Percentiles rank a stretch among this genome's conserved stretches.
phyloP scores from a whole-genome alignment of 2,329 filamentous ascomycete genomes.

The Epichloe sp. region DNA sequence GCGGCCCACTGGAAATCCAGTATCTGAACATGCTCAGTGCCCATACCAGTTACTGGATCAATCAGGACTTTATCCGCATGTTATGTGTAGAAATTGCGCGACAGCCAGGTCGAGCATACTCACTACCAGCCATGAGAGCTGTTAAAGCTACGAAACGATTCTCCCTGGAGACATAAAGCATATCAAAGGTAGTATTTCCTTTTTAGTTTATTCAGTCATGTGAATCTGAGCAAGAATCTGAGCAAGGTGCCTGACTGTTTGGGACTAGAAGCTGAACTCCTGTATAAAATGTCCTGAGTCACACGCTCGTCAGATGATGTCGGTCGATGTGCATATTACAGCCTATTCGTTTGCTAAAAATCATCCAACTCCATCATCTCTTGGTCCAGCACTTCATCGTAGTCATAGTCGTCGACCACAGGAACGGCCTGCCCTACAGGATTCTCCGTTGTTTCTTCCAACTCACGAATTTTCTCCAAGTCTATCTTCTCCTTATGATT shows the following conservation, averaged over 20 bases:
- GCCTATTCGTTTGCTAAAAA: slow-evolving; percentile 11
- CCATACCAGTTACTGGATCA: slow-evolving; percentile 87
- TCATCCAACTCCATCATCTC: slow-evolving; percentile 41
- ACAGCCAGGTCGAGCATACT: slow-evolving; percentile 49
- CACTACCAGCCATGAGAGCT: slow-evolving; percentile 45
- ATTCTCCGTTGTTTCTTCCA: slow-evolving; percentile 31
- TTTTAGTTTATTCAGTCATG: too few species aligned
- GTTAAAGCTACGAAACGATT: slow-evolving; percentile 36
- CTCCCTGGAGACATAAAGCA: slow-evolving; percentile 5
- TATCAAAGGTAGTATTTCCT: too few species aligned
- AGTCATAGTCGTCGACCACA: slow-evolving; percentile 31
- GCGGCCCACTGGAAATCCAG: slow-evolving; percentile 83
- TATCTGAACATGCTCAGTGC: slow-evolving; percentile 96
- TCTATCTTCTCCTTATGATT: slow-evolving; percentile 65
- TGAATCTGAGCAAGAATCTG: neutral
- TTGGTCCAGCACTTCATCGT: slow-evolving; percentile 38
- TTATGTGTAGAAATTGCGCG: slow-evolving; percentile 80
- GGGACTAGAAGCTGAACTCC: neutral
- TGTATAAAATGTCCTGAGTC: neutral
- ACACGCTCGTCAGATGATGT: neutral
- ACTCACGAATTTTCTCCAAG: slow-evolving; percentile 50
- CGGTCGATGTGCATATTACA: neutral
- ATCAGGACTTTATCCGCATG: slow-evolving; percentile 78
- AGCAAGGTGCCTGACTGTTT: neutral
- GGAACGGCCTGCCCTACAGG: slow-evolving; percentile 9